Evolutionary conservation across 2,329 filamentous ascomycete genomes (phyloP).

Genomic region (Pyricularia sp.): DNA sequence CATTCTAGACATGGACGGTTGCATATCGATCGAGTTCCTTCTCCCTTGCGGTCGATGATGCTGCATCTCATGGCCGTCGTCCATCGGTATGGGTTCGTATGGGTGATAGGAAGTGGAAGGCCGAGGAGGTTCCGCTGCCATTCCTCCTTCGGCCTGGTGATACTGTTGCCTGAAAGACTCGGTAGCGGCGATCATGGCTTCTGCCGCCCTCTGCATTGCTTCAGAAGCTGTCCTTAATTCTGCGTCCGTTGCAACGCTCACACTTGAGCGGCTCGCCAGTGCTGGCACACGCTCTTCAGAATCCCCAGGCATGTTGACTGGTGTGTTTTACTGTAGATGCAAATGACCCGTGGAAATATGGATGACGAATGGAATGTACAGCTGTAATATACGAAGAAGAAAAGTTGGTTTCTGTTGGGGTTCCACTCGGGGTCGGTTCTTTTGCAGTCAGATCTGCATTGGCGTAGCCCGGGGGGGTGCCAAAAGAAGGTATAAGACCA

Average conservation of each 20-base stretch:
- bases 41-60: background rate
- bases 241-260: conserved; percentile 8
- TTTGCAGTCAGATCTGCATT: background rate
- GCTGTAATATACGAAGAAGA: background rate
- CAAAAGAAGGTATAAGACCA: background rate
- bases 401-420: background rate
- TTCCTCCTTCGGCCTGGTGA: conserved; percentile 7
- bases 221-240: conserved; percentile 17
- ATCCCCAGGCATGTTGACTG: background rate
- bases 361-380: background rate
- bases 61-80: conserved; percentile 1
- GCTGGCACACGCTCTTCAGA: conserved; percentile 4
- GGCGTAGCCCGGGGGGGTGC: background rate
- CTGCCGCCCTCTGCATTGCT: conserved; percentile 20
- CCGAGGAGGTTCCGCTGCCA: background rate
- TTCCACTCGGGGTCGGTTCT: background rate
- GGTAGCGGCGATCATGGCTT: conserved; percentile 20
- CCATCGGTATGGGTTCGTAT: conserved; percentile 5
- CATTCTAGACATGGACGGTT: background rate
- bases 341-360: background rate
- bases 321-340: background rate
- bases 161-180: conserved; percentile 18
- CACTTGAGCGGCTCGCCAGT: conserved; percentile 1
- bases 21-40: background rate
- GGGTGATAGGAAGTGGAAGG: conserved; percentile 11